These are phyloP conservation scores for Fusarium hainanense DNA, from an alignment of 2,329 filamentous ascomycete species.

Conservation along the genomic window DNA sequence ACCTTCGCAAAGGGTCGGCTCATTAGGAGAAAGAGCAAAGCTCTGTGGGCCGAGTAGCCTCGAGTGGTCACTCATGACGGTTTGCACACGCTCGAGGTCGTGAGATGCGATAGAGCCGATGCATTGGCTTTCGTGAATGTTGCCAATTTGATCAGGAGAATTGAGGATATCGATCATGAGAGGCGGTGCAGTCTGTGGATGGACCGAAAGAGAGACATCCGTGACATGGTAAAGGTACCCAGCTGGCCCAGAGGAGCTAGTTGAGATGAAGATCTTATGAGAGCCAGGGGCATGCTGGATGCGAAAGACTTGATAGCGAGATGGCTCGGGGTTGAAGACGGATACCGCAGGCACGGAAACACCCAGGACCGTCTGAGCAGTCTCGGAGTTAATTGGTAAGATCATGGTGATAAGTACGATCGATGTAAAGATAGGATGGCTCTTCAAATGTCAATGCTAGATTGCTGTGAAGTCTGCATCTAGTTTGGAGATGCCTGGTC, in stretches of 20 bases:
- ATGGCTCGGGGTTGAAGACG: neutral
- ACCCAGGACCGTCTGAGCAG: neutral
- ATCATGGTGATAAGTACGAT: slow-evolving; percentile 5
- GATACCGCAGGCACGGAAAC: slow-evolving; percentile 1
- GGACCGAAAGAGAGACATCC: neutral
- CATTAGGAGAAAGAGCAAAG: neutral
- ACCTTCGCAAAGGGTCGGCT: slow-evolving; percentile 6
- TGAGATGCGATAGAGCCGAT: slow-evolving; percentile 39
- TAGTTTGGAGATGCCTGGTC: neutral
- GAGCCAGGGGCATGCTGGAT: slow-evolving; percentile 27
- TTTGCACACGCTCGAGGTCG: slow-evolving; percentile 26
- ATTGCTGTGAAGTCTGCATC: neutral
- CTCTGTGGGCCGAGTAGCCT: neutral
- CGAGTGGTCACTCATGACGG: slow-evolving; percentile 23
- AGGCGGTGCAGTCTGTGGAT: slow-evolving; percentile 9
- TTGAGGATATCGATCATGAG: slow-evolving; percentile 14
- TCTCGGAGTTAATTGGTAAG: neutral
- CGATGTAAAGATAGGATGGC: neutral
- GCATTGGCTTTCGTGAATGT: slow-evolving; percentile 19
- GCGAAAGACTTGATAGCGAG: slow-evolving; percentile 33
- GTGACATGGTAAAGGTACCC: slow-evolving; percentile 30
- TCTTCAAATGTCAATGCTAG: neutral
- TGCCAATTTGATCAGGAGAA: slow-evolving; percentile 11
- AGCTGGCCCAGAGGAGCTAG: slow-evolving; percentile 10
- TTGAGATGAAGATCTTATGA: slow-evolving; percentile 38